A percentile compares a stretch with the other conserved stretches of the same genome.
phyloP scores from a whole-genome alignment of 2,329 filamentous ascomycete species.

The Epichloe amarillans region DNA sequence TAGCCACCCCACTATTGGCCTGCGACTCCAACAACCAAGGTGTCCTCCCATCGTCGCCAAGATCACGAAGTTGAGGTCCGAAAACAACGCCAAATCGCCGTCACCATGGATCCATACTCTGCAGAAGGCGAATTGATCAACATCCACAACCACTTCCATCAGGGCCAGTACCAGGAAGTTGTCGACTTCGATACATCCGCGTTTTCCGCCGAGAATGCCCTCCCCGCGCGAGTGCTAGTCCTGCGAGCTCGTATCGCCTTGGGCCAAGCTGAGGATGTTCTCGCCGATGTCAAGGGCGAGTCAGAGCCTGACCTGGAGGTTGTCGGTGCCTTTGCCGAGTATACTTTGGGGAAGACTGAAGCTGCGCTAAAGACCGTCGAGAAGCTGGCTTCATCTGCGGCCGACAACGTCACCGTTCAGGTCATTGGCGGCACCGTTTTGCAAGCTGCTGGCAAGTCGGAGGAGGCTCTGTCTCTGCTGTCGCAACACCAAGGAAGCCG shows the following conservation, averaged over 20 bases:
- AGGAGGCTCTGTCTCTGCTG: constrained; percentile 70
- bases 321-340: constrained; percentile 63
- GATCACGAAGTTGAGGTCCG: background rate
- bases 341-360: constrained; percentile 43
- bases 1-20: constrained; percentile 2
- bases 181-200: constrained; percentile 72
- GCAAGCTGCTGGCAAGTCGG: constrained; percentile 65
- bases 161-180: constrained; percentile 77
- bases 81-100: constrained; percentile 9
- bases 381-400: constrained; percentile 50
- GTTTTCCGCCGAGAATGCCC: constrained; percentile 65
- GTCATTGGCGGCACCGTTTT: constrained; percentile 70
- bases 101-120: constrained; percentile 55
- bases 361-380: constrained; percentile 51
- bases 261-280: constrained; percentile 61
- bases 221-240: constrained; percentile 64
- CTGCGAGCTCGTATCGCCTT: constrained; percentile 75
- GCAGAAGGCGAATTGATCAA: constrained; percentile 60
- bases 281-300: constrained; percentile 53
- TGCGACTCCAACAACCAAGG: constrained; percentile 5
- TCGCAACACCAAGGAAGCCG: constrained; percentile 75
- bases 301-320: constrained; percentile 60
- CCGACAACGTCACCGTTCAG: constrained; percentile 71
- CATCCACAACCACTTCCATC: constrained; percentile 57
- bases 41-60: constrained; percentile 5